Evolutionary conservation across 129 eudicot species (phyloP), one percentile per base, ranked within the genome.

Genomic region (Kitagawia praeruptora): DNA sequence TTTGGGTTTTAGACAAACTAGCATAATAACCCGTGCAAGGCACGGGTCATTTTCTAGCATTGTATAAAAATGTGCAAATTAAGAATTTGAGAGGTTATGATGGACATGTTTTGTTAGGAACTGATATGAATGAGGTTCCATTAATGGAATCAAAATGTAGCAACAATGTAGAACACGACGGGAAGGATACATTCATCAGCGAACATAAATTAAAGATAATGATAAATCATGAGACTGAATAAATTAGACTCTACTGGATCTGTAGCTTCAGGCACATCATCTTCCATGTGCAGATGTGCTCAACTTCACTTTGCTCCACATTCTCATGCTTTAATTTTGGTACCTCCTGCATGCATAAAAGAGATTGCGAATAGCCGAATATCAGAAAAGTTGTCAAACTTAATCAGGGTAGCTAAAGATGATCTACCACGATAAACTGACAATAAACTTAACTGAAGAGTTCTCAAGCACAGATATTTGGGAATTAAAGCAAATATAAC

Each of bases 221-320:
- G n/a, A n/a, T n/a, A n/a, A n/a, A n/a, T n/a, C n/a, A n/a, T n/a
- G n/a, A n/a, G n/a, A n/a, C n/a, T n/a, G n/a, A n/a, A n/a, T n/a
- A n/a, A n/a, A n/a, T n/a, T 67, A 64, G 87, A 71, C 84, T 88
- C 85, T 5, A 64, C 27, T 4, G 93, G 91, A 77, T 89, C 87
- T 74, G 64, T 78, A 67, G n/a, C 83, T 44, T 54, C 79, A 46
- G 83, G 80, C 58, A 66, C 37, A 31, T 83, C 87, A 28, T 40
- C 47, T 74, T 48, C 79, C 63, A 48, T 44, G 19, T 80, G 83
- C 64, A n/a, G n/a, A n/a, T n/a, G n/a, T n/a, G n/a, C n/a, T 77
- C 82, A n/a, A 61, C 81, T 79, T 81, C 84, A 61, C 87, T 84
- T 53, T 7, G 27, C 27, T 53, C 79, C 23, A 42, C 18, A 77